These are phyloP conservation scores for Geosmithia morbida DNA, from an alignment of 2,329 filamentous ascomycete species.

Conservation along the genomic window DNA sequence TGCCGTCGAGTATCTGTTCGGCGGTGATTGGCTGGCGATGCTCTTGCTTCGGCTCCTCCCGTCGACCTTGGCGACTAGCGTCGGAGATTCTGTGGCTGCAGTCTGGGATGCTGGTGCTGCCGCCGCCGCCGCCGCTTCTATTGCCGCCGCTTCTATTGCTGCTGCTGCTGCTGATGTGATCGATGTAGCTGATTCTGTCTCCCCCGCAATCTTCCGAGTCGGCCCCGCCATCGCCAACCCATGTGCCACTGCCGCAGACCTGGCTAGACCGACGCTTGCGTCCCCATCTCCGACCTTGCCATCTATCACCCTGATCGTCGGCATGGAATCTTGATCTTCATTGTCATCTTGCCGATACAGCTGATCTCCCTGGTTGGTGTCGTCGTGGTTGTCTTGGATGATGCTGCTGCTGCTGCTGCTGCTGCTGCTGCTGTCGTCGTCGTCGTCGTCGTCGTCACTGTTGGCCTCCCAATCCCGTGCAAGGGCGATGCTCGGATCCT, in stretches of 20 bases:
- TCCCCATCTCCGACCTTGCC: slow-evolving; percentile 11
- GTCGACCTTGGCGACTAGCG: too few relatives aligned
- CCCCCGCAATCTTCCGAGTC: neutral
- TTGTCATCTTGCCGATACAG: neutral
- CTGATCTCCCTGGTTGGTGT: neutral
- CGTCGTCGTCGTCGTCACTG: too few relatives aligned
- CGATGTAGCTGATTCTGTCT: neutral
- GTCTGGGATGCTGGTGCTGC: too few relatives aligned
- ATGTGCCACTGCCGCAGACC: neutral
- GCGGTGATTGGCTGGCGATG: neutral
- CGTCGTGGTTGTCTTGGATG: neutral
- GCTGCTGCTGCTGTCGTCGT: slow-evolving; percentile 1
- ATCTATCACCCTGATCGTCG: slow-evolving; percentile 11
- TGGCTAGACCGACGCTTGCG: slow-evolving; percentile 12
- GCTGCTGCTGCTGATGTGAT: neutral
- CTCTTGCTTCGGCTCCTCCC: neutral
- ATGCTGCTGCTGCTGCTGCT: slow-evolving; percentile 5
- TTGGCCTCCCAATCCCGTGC: slow-evolving; percentile 6
- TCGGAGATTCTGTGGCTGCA: too few relatives aligned
- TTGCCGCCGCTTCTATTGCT: neutral
- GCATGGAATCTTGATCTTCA: slow-evolving; percentile 3
- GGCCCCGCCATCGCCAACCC: neutral
- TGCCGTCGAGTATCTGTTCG: neutral
- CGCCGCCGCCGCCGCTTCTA: too few relatives aligned
- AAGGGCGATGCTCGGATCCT: slow-evolving; percentile 15